Evolutionary conservation across 805 yeast genomes (phyloP).

Genomic region (Candida insectorum): DNA sequence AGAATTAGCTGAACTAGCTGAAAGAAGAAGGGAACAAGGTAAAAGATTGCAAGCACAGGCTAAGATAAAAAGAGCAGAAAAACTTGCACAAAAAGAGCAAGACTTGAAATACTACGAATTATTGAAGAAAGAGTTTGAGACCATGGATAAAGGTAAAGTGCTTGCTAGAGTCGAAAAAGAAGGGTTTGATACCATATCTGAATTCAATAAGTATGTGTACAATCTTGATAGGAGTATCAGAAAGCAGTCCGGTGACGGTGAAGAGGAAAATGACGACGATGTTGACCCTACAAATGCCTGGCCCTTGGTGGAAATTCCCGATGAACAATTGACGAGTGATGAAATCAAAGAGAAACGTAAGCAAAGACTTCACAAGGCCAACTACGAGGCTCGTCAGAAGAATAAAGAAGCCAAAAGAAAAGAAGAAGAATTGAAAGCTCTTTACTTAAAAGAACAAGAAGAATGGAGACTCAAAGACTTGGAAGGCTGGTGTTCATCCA

Average conservation of each 20-base stretch:
- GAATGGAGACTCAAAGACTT: conserved; percentile 77
- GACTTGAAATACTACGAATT: conserved; percentile 70
- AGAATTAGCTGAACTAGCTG: conserved; percentile 73
- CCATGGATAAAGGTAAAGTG: conserved; percentile 46
- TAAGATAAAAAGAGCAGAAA: conserved; percentile 76
- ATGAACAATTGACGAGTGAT: conserved; percentile 75
- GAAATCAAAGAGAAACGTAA: conserved; percentile 82
- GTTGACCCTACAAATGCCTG: conserved; percentile 52
- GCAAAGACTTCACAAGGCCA: conserved; percentile 79
- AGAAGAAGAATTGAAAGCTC: conserved; percentile 58
- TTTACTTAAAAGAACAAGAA: conserved; percentile 60
- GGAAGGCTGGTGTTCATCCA: conserved; percentile 73
- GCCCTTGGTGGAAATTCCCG: conserved; percentile 81
- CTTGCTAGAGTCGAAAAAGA: conserved; percentile 59
- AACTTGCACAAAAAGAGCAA: conserved; percentile 72
- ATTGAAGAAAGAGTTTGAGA: conserved; percentile 50
- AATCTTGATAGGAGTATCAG: conserved; percentile 68
- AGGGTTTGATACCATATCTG: conserved; percentile 74
- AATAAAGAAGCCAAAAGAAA: conserved; percentile 75
- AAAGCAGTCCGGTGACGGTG: conserved; percentile 63
- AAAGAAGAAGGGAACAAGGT: conserved; percentile 81
- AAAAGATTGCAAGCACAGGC: conserved; percentile 91
- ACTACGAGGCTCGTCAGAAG: conserved; percentile 81
- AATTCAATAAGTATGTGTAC: conserved; percentile 61
- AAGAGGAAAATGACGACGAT: conserved; percentile 53